Percentiles rank a stretch among this genome's conserved stretches.
Conservation (phyloP, 768 basidiomycete species). For the Collybia sordida region DNA sequence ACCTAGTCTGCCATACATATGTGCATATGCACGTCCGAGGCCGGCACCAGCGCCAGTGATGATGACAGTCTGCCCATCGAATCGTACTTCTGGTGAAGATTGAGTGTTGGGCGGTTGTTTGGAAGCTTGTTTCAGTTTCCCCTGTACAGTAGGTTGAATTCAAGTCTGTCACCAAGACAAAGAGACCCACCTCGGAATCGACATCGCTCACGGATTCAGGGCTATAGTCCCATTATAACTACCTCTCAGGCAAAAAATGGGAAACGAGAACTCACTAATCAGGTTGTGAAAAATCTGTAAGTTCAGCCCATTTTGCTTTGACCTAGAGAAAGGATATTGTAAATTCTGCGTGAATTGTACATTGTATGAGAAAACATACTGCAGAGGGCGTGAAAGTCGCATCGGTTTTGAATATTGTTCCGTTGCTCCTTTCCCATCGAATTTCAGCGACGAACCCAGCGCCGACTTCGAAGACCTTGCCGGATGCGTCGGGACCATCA, state of each 20-base stretch:
- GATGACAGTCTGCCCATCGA: conserved; percentile 88
- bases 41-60: conserved; percentile 96
- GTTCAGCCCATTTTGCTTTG: conserved; percentile 77
- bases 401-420: conserved; percentile 88
- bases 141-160: conserved; percentile 23
- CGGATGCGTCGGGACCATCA: conserved; percentile 75
- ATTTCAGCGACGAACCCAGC: conserved; percentile 91
- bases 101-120: conserved; percentile 68
- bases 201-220: conserved; percentile 65
- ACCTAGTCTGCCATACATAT: conserved; percentile 90
- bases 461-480: conserved; percentile 89
- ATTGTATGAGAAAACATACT: conserved; percentile 43
- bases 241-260: no score
- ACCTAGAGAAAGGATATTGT: conserved; percentile 43
- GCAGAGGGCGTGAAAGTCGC: conserved; percentile 91
- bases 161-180: neutral
- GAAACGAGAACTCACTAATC: conserved; percentile 55
- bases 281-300: conserved; percentile 76
- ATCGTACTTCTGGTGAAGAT: conserved; percentile 68
- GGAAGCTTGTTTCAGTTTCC: conserved; percentile 63
- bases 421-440: conserved; percentile 90
- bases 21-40: conserved; percentile 87
- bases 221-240: conserved; percentile 36
- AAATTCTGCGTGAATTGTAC: neutral
- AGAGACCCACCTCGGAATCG: conserved; percentile 47